Conservation (phyloP, 1,139 yeast genomes). For the Geotrichum phurueaensis region DNA sequence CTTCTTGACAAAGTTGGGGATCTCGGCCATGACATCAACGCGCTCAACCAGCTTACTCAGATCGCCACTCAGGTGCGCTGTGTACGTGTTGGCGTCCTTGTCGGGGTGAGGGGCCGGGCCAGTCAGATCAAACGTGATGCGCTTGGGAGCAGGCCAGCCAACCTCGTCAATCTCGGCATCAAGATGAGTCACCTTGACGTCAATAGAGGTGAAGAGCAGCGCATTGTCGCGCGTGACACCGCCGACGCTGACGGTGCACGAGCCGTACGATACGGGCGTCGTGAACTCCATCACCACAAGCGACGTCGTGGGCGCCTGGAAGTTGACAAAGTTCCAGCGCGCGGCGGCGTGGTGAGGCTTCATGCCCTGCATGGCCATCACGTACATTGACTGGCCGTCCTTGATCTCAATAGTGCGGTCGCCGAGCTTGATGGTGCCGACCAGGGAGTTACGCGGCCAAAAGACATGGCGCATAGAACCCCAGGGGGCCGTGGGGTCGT, state of each 20-base stretch:
- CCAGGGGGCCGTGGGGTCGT: constrained; percentile 78
- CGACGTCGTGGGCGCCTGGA: constrained; percentile 68
- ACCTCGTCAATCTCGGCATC: constrained; percentile 54
- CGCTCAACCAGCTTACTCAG: constrained; percentile 60
- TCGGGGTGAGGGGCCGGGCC: constrained; percentile 44
- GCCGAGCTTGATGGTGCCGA: constrained; percentile 50
- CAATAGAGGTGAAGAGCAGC: constrained; percentile 58
- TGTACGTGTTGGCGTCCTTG: constrained; percentile 36
- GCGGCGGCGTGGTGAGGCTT: constrained; percentile 99
- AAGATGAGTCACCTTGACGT: constrained; percentile 60
- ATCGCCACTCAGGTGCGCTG: constrained; percentile 32
- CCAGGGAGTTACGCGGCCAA: constrained; percentile 82
- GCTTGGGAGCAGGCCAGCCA: constrained; percentile 86
- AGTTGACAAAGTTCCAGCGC: constrained; percentile 88
- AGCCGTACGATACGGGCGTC: constrained; percentile 85
- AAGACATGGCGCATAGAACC: constrained; percentile 93
- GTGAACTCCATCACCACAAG: constrained; percentile 93
- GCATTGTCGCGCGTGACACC: constrained; percentile 61
- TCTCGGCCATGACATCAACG: constrained; percentile 96
- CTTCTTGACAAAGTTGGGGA: constrained; percentile 87
- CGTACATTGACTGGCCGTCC: constrained; percentile 66
- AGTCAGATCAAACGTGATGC: constrained; percentile 53
- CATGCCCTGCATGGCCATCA: constrained; percentile 98
- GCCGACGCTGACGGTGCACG: constrained; percentile 74
- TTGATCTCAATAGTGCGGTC: constrained; percentile 35